Evolutionary conservation across 2,329 filamentous ascomycete species (phyloP).

Genomic region (Anthostomella pinea): DNA sequence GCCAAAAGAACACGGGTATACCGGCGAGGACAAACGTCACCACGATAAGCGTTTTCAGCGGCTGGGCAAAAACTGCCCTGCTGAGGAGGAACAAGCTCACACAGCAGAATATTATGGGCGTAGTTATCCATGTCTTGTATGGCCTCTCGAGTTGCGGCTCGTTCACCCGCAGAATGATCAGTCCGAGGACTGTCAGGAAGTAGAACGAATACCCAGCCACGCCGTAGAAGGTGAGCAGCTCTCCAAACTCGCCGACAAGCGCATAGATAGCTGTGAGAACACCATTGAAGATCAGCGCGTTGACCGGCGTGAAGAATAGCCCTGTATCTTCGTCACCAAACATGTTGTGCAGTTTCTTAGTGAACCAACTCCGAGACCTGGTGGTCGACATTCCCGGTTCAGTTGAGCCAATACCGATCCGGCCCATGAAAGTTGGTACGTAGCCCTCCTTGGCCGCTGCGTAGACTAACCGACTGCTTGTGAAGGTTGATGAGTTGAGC

Average conservation of each 20-base stretch:
- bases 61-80: conserved; percentile 85
- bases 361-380: conserved; percentile 54
- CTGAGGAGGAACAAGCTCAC: conserved; percentile 90
- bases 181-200: conserved; percentile 88
- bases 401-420: conserved; percentile 64
- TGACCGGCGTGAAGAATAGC: conserved; percentile 91
- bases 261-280: conserved; percentile 74
- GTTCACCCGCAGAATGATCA: conserved; percentile 83
- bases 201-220: conserved; percentile 98
- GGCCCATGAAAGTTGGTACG: conserved; percentile 78
- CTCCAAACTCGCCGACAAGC: conserved; percentile 82
- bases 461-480: conserved; percentile 86
- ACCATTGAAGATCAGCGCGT: conserved; percentile 82
- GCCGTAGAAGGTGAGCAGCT: conserved; percentile 93
- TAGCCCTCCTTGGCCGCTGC: conserved; percentile 94
- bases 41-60: conserved; percentile 84
- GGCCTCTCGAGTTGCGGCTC: conserved; percentile 87
- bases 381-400: conserved; percentile 41
- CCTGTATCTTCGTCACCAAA: conserved; percentile 75
- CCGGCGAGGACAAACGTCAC: conserved; percentile 80
- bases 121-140: conserved; percentile 95
- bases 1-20: conserved; percentile 85
- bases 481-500: conserved; percentile 92
- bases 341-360: conserved; percentile 56
- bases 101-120: conserved; percentile 97